Percentiles rank a stretch among this genome's conserved stretches.
Conservation (phyloP, 1,139 yeast species). For the Debaryomycetaceae sp. region DNA sequence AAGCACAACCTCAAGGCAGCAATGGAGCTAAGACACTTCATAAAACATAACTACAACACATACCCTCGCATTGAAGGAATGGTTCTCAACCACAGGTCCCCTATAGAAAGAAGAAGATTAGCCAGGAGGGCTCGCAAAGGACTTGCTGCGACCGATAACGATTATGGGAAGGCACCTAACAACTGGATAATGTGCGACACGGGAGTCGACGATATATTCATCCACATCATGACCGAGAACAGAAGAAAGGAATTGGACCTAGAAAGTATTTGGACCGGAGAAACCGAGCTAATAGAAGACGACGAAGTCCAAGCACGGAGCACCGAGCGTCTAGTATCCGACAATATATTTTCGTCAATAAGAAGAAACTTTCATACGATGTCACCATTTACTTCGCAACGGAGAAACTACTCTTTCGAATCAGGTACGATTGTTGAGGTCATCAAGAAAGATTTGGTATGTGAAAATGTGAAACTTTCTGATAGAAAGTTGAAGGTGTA, state of each 20-base stretch:
- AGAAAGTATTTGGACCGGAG: conserved; percentile 63
- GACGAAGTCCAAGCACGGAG: background rate
- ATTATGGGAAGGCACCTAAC: conserved; percentile 56
- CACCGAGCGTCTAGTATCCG: conserved; percentile 16
- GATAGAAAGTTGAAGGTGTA: conserved; percentile 8
- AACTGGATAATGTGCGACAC: conserved; percentile 83
- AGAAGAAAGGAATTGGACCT: conserved; percentile 66
- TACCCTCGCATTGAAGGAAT: conserved; percentile 70
- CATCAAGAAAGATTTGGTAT: conserved; percentile 3
- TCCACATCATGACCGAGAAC: conserved; percentile 70
- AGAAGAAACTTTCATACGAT: conserved; percentile 39
- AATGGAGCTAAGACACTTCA: conserved; percentile 42
- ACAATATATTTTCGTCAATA: conserved; percentile 49
- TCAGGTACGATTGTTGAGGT: background rate
- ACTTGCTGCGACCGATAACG: conserved; percentile 53
- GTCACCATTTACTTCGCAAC: conserved; percentile 11
- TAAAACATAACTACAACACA: conserved; percentile 30
- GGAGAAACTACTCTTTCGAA: conserved; percentile 4
- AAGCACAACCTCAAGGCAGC: conserved; percentile 76
- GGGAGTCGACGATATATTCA: conserved; percentile 54
- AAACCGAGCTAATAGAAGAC: conserved; percentile 30
- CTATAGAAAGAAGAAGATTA: conserved; percentile 61
- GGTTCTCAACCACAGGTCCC: conserved; percentile 54
- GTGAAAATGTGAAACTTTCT: conserved; percentile 8
- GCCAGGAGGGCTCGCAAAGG: conserved; percentile 54